These are phyloP conservation scores for Ophiobolus disseminans DNA, from an alignment of 2,329 filamentous ascomycete genomes.

Conservation along the genomic window DNA sequence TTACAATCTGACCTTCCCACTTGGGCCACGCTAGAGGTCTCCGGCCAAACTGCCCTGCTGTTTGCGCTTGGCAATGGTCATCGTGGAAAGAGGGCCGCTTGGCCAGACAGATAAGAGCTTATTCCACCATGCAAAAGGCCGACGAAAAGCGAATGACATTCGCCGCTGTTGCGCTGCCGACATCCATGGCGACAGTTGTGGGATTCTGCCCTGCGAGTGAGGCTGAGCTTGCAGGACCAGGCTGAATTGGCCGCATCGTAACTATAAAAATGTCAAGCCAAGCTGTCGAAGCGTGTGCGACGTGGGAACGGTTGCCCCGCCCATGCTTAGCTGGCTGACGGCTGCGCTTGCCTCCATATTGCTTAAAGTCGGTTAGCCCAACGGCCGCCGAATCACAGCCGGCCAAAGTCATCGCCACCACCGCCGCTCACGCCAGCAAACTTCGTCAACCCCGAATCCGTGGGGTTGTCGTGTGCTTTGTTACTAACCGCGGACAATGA, in stretches of 20 bases:
- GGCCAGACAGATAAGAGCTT: slow-evolving; percentile 3
- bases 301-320: not conserved
- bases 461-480: not conserved
- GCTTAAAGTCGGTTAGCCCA: not conserved
- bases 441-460: not conserved
- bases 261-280: not conserved
- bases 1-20: too few species aligned
- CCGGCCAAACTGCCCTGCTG: too few species aligned
- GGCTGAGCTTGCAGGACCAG: not conserved
- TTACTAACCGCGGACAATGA: not conserved
- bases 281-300: not conserved
- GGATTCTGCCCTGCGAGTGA: not conserved
- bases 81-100: not conserved
- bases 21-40: too few species aligned
- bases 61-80: slow-evolving; percentile 2
- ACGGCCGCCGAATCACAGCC: not conserved
- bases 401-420: not conserved
- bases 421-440: not conserved
- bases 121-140: not conserved
- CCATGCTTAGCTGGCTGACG: not conserved
- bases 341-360: not conserved
- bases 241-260: not conserved
- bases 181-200: not conserved
- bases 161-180: not conserved
- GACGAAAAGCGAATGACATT: not conserved